Conservation (phyloP, 768 basidiomycete genomes). For the Serpula lacrymans region DNA sequence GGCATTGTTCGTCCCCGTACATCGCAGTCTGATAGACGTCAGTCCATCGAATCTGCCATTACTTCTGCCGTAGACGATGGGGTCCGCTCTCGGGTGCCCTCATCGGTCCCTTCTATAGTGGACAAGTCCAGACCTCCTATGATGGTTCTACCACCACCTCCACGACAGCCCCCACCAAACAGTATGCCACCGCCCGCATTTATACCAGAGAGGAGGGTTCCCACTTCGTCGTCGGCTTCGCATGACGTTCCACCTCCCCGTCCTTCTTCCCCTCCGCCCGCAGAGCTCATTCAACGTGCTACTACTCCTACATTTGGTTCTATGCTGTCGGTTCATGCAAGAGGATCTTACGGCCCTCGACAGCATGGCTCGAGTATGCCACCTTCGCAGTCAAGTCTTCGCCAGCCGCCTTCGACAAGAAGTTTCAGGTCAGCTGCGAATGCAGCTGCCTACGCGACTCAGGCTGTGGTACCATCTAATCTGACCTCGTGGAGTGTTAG, state of each 20-base stretch:
- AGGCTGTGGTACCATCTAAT: constrained; percentile 37
- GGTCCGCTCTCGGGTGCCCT: constrained; percentile 59
- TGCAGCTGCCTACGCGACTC: constrained; percentile 50
- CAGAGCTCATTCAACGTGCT: constrained; percentile 89
- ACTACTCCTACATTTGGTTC: constrained; percentile 80
- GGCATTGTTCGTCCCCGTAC: constrained; percentile 45
- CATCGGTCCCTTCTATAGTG: constrained; percentile 49
- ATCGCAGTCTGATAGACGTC: constrained; percentile 57
- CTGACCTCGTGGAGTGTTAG: constrained; percentile 49
- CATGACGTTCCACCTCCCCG: constrained; percentile 74
- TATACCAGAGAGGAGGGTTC: constrained; percentile 65
- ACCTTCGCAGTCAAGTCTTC: constrained; percentile 60
- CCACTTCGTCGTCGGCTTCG: constrained; percentile 40
- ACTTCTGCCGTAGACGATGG: constrained; percentile 50
- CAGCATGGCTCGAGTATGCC: constrained; percentile 77
- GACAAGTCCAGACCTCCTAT: constrained; percentile 84
- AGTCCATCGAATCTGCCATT: constrained; percentile 69
- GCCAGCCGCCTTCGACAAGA: constrained; percentile 72
- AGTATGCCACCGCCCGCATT: constrained; percentile 75
- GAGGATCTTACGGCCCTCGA: constrained; percentile 44
- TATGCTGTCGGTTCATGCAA: constrained; percentile 54
- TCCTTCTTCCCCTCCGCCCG: constrained; percentile 89
- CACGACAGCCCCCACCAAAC: constrained; percentile 62
- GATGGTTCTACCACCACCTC: constrained; percentile 81
- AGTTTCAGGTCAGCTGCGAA: constrained; percentile 79